Percentiles rank a stretch among this genome's conserved stretches.
Evolutionary conservation across 1,284 basidiomycete genomes (phyloP).

Genomic region (Limonomyces culmigenus): DNA sequence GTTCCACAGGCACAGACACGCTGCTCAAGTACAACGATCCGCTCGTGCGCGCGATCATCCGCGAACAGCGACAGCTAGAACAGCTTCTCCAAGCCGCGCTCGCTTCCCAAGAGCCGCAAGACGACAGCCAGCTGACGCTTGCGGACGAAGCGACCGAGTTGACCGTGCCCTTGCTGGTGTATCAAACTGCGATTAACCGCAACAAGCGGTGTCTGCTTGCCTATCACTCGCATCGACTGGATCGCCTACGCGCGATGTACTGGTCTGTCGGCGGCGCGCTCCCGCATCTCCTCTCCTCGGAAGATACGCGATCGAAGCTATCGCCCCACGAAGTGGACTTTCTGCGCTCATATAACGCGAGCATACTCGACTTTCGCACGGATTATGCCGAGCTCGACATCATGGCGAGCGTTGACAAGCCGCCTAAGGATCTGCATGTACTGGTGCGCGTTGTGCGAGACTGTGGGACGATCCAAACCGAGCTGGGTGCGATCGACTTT

Average conservation of each 20-base stretch:
- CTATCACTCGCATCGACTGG: constrained; percentile 76
- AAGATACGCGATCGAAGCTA: constrained; percentile 61
- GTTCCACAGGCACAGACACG: constrained; percentile 69
- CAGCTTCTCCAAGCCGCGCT: constrained; percentile 31
- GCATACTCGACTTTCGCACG: constrained; percentile 71
- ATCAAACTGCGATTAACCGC: constrained; percentile 74
- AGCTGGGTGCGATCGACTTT: constrained; percentile 77
- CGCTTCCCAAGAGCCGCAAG: constrained; percentile 19
- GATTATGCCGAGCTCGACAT: constrained; percentile 82
- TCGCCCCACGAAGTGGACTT: constrained; percentile 88
- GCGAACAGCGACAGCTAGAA: constrained; percentile 86
- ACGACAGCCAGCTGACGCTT: constrained; percentile 8
- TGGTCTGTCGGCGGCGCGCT: constrained; percentile 91
- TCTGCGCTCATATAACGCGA: constrained; percentile 65
- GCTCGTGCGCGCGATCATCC: constrained; percentile 70
- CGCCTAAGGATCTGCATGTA: constrained; percentile 72
- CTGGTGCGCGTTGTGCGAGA: constrained; percentile 67
- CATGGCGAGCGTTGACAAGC: constrained; percentile 56
- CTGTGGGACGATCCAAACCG: constrained; percentile 81
- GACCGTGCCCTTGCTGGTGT: constrained; percentile 58
- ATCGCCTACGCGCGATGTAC: constrained; percentile 71
- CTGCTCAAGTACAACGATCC: constrained; percentile 87
- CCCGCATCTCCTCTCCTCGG: constrained; percentile 64
- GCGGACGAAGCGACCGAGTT: constrained; percentile 20
- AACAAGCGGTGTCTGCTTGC: constrained; percentile 91